Base-by-base conservation (phyloP, 2,329 filamentous ascomycete species). In the Paraphoma chrysanthemicola region DNA sequence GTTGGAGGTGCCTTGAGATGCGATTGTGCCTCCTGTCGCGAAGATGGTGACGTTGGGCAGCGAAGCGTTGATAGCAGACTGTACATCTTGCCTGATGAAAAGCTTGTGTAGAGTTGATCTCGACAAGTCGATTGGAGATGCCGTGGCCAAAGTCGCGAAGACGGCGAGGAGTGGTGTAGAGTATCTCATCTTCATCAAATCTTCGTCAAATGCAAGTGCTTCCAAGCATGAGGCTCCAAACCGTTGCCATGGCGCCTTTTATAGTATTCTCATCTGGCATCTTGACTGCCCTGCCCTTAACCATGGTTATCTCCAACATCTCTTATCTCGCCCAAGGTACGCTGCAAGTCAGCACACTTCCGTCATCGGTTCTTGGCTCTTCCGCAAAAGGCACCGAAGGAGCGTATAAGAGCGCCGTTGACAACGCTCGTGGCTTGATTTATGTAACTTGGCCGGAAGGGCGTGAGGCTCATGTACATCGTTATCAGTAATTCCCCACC, bases 11-110 rank as follows among this genome's bases (percentile, higher is more conserved):
- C 80, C 82, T 56, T 80, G 79, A 1, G 83, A 83, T 12, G 85
- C 85, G 46, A 88, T 88, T 9, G 85, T 88, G 36, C 85, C 86
- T 14, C 85, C 85, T 6, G 82, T 85, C 6, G 81, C 81, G 60
- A 84, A 85, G 58, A 86, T 84, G 56, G 83, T 86, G 49, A 87
- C 75, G 63, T 85, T 86, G 9, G 83, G 83, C 0, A 85, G 77
- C 33, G 75, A 79, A n/a, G 75, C 73, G 54, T 83, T 82, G 54
- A 78, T 66, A 30, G 71, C 57, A 8, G 71, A 67, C 48, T 74
- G 61, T 39, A 73, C 63, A 41, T 75, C 70, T 53, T 74, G 69
- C 23, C 72, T 65, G 8, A 64, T 47, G 42, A 72, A 69, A 2
- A 75, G 60, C 16, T 62, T 54, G 54, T 70, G 62, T 2, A 64